phyloP scores from a whole-genome alignment of 169 alveolate genomes.

The Plasmodium inui region DNA sequence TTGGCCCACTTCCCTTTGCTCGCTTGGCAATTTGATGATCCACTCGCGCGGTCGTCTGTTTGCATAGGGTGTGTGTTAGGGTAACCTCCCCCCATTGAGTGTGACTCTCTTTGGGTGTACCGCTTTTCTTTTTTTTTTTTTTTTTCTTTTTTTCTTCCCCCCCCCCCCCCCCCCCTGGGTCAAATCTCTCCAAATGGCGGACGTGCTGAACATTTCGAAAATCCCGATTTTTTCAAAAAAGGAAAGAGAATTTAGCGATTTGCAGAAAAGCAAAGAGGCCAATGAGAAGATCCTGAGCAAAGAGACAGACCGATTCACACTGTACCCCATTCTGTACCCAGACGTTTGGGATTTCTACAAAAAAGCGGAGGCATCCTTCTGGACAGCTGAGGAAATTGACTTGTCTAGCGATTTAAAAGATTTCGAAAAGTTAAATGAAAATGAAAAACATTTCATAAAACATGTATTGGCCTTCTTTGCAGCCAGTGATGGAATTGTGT shows the following conservation, averaged over 20 bases:
- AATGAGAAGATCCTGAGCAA: slow-evolving; percentile 66
- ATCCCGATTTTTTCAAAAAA: slow-evolving; percentile 29
- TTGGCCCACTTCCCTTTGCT: not conserved
- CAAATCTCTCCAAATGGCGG: slow-evolving; percentile 28
- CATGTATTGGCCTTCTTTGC: slow-evolving; percentile 98
- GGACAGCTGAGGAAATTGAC: slow-evolving; percentile 99
- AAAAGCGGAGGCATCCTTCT: slow-evolving; percentile 97
- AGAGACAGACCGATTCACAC: slow-evolving; percentile 39
- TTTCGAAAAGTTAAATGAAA: slow-evolving; percentile 93
- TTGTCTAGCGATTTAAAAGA: slow-evolving; percentile 94
- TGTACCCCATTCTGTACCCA: slow-evolving; percentile 91
- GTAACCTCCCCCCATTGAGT: not conserved
- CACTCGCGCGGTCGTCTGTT: not conserved
- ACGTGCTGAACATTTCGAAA: slow-evolving; percentile 53
- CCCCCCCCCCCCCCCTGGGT: not conserved
- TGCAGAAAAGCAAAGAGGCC: slow-evolving; percentile 62
- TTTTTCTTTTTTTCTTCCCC: not conserved
- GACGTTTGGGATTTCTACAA: slow-evolving; percentile 98
- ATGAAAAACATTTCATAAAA: slow-evolving; percentile 95
- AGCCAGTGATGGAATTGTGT: slow-evolving; percentile 99
- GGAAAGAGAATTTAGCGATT: slow-evolving; percentile 70
- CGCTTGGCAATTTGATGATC: slow-evolving; percentile 5
- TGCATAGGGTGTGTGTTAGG: not conserved
- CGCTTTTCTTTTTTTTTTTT: not conserved
- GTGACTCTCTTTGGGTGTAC: not conserved